Evolutionary conservation across 2,329 filamentous ascomycete species (phyloP), one percentile per base, ranked within the genome.

Genomic region (Pseudogymnoascus sp.): DNA sequence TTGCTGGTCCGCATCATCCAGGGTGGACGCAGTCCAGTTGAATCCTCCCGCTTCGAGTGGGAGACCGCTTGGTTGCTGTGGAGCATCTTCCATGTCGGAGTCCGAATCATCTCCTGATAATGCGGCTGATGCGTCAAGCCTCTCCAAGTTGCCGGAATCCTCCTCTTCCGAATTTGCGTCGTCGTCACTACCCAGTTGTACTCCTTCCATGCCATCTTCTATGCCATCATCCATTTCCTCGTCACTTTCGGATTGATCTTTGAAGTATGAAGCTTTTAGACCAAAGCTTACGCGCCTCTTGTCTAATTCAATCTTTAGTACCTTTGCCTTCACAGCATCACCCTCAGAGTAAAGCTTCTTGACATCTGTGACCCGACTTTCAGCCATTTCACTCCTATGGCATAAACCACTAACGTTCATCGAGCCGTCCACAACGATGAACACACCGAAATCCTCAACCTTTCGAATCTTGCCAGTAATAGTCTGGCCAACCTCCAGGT

Each of bases 361-460:
- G n/a, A 93, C 90, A 77, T 97, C 90, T 61, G 89, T 83, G 23
- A 97, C 87, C 4, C 83, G 78, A 69, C 88, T 87, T 68, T 96
- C 91, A 0, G 95, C 93, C 83, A 99, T 92, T 74, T 99, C 89
- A 67, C 87, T 93, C 66, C 90, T 86, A 75, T 99, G 95, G 74
- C 93, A 97, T 8, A 99, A 82, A 66, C 95, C 95, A 69, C 93
- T 96, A 66, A 99, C 86, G 69, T 96, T 96, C 63, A 85, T 82
- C 4, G 93, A 96, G 65, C 89, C 87, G 74, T 97, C 91, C 18
- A 99, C 80, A 46, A 96, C 85, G 69, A 99, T 89, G 74, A 99
- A 99, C 4, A 93, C 93, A 67, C 95, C 95, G 73, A 93, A 99
- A 34, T 96, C 90, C 72, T 96, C 91, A 1, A 97, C 92, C 76